Conservation (phyloP, 169 alveolate genomes). For the Plasmodium coatneyi region DNA sequence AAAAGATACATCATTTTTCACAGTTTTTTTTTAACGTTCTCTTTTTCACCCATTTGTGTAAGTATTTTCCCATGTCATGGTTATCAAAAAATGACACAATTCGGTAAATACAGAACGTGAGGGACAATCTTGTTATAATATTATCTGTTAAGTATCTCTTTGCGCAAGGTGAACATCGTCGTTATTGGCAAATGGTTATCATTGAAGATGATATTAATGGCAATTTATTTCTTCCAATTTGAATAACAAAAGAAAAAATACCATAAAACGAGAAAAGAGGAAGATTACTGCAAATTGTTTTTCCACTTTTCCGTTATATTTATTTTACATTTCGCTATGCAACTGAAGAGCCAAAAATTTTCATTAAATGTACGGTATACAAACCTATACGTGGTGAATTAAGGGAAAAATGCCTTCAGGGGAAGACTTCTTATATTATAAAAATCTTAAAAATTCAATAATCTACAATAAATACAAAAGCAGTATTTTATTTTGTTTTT, state of each 20-base stretch:
- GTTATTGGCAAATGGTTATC: not conserved
- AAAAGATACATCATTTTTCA: not conserved
- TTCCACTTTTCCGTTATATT: not conserved
- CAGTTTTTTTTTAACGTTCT: not conserved
- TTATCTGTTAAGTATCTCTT: not conserved
- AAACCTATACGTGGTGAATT: not conserved
- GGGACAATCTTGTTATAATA: not conserved
- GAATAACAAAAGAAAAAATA: not conserved
- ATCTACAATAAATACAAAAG: not conserved
- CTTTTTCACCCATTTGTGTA: not conserved
- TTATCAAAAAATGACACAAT: not conserved
- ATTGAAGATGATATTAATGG: not conserved
- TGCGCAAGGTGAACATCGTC: not conserved
- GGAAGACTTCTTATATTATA: not conserved
- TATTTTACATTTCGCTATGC: not conserved
- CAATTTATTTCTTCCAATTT: not conserved
- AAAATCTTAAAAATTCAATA: too few species aligned
- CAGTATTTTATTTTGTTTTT: too few species aligned
- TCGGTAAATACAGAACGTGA: not conserved
- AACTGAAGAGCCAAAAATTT: not conserved
- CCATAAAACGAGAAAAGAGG: not conserved
- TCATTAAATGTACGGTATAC: not conserved
- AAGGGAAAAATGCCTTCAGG: not conserved
- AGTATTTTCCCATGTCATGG: not conserved
- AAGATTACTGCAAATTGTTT: not conserved